phyloP scores from a whole-genome alignment of 306 rosid genomes.

The Acacia acuminata region DNA sequence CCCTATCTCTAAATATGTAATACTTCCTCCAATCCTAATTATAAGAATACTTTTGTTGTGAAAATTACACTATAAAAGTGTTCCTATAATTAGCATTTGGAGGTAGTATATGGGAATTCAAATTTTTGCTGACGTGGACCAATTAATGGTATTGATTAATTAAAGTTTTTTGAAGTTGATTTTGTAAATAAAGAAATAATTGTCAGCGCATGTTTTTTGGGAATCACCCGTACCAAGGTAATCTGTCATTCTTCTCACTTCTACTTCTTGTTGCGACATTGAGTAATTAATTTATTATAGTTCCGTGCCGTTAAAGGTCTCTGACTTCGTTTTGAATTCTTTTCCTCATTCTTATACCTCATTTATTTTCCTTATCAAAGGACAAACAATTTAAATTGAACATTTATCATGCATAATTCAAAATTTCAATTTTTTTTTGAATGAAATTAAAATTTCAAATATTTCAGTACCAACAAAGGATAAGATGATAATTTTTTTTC shows the following conservation, averaged over 20 bases:
- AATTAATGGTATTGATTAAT: neutral
- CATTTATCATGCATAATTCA: neutral
- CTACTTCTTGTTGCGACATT: neutral
- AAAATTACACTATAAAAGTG: no score
- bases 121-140: neutral
- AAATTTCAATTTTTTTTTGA: no score
- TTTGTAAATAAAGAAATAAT: neutral
- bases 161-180: neutral
- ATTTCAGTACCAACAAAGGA: neutral
- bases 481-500: neutral
- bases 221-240: conserved; percentile 41
- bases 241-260: neutral
- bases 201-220: conserved; percentile 35
- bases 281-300: conserved; percentile 16
- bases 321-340: neutral
- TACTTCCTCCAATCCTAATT: no score
- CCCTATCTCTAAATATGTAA: no score
- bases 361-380: neutral
- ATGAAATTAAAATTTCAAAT: neutral
- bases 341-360: neutral
- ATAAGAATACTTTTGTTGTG: no score
- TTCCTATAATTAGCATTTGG: no score
- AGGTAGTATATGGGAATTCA: neutral
- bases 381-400: neutral
- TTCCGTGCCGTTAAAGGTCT: conserved; percentile 61